These are phyloP conservation scores for Fusarium torulosum DNA, from an alignment of 2,329 filamentous ascomycete genomes.

Conservation along the genomic window DNA sequence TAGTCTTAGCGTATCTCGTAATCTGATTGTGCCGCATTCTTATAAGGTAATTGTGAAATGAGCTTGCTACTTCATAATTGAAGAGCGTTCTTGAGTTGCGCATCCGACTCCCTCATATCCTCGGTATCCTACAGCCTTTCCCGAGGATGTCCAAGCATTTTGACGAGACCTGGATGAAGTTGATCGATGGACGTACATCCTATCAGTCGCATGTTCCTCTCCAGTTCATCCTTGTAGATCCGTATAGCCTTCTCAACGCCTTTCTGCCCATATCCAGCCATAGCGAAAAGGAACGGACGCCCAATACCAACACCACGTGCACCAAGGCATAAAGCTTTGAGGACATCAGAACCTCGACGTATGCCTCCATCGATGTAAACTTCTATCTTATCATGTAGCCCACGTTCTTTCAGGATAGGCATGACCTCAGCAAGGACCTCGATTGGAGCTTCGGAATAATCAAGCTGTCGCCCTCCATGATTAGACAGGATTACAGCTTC, in stretches of 20 bases:
- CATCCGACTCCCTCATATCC: background rate
- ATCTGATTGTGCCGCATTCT: background rate
- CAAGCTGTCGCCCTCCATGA: constrained; percentile 93
- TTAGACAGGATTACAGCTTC: constrained; percentile 94
- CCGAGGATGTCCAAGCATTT: background rate
- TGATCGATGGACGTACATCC: constrained; percentile 81
- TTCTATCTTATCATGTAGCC: constrained; percentile 81
- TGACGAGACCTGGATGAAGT: constrained; percentile 55
- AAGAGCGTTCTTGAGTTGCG: too few relatives aligned
- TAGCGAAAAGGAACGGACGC: constrained; percentile 92
- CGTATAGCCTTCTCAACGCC: constrained; percentile 95
- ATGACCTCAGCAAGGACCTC: constrained; percentile 93
- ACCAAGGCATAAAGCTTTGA: constrained; percentile 93
- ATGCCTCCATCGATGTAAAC: constrained; percentile 92
- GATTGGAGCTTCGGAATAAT: constrained; percentile 87
- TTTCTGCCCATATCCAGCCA: constrained; percentile 87
- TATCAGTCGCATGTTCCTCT: constrained; percentile 97
- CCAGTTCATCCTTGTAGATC: constrained; percentile 92
- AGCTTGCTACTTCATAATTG: background rate
- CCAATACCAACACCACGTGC: constrained; percentile 94
- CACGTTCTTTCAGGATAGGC: constrained; percentile 80
- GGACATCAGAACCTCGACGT: constrained; percentile 87
- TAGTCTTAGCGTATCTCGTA: background rate
- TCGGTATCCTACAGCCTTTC: background rate
- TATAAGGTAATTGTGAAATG: background rate